Percentiles rank a stretch among this genome's conserved stretches.
phyloP scores from a whole-genome alignment of 1,284 basidiomycete genomes.

The Sporisorium scitamineum region DNA sequence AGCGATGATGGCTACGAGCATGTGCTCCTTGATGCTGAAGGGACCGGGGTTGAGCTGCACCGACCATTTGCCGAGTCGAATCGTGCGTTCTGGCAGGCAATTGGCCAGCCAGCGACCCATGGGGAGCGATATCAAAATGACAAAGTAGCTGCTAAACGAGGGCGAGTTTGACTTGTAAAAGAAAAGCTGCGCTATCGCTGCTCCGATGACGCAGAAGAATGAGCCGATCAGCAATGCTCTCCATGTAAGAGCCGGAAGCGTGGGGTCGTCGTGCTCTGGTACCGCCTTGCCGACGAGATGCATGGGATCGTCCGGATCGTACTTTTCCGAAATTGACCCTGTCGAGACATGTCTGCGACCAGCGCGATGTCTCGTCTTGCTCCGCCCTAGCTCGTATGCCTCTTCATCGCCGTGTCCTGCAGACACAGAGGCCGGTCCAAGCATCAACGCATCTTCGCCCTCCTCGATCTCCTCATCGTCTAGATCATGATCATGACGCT shows the following conservation, averaged over 20 bases:
- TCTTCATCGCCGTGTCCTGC: slow-evolving; percentile 16
- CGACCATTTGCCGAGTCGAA: slow-evolving; percentile 60
- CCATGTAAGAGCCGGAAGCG: slow-evolving; percentile 72
- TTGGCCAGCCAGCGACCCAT: slow-evolving; percentile 71
- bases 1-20: slow-evolving; percentile 71
- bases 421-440: slow-evolving; percentile 37
- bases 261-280: slow-evolving; percentile 73
- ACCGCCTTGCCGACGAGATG: slow-evolving; percentile 70
- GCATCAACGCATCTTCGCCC: slow-evolving; percentile 52
- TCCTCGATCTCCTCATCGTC: slow-evolving; percentile 34
- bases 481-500: slow-evolving; percentile 13
- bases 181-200: slow-evolving; percentile 68
- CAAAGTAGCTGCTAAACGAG: slow-evolving; percentile 73
- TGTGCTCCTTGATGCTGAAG: slow-evolving; percentile 72
- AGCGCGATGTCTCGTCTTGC: slow-evolving; percentile 21
- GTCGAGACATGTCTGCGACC: slow-evolving; percentile 35
- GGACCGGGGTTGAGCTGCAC: slow-evolving; percentile 72
- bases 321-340: slow-evolving; percentile 41
- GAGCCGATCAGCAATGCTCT: slow-evolving; percentile 73
- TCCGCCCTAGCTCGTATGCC: slow-evolving; percentile 25
- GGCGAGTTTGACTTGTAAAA: slow-evolving; percentile 70
- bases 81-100: slow-evolving; percentile 57
- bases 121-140: slow-evolving; percentile 72
- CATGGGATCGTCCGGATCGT: slow-evolving; percentile 61
- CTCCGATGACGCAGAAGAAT: slow-evolving; percentile 73